Conservation (phyloP, 257 asterid genomes). For the Solanum tarapatanum region DNA sequence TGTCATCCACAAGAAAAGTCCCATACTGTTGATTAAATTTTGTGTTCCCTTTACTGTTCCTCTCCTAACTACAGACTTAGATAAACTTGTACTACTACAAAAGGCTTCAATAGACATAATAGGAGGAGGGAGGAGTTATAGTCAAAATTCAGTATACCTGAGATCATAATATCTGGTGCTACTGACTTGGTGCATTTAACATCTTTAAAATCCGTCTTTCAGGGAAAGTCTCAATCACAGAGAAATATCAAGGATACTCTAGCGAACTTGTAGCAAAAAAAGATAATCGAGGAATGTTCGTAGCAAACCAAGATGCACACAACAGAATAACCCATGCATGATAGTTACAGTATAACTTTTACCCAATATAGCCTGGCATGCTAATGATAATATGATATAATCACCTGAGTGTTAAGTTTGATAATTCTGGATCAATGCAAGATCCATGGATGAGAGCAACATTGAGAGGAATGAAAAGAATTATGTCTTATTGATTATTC, state of each 20-base stretch:
- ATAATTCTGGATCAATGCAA: too few relatives aligned
- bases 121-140: too few relatives aligned
- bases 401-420: too few relatives aligned
- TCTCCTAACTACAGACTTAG: not conserved
- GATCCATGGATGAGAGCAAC: too few relatives aligned
- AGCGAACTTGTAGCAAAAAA: not conserved
- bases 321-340: not conserved
- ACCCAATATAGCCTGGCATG: not conserved
- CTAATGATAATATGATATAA: not conserved
- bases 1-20: not conserved
- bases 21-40: not conserved
- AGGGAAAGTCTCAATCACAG: not conserved
- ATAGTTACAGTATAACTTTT: not conserved
- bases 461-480: too few relatives aligned
- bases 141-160: not conserved
- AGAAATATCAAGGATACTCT: not conserved
- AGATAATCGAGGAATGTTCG: not conserved
- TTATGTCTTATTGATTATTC: too few relatives aligned
- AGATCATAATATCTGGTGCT: not conserved
- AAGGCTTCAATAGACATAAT: not conserved
- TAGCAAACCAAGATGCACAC: not conserved
- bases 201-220: not conserved
- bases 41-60: not conserved
- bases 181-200: not conserved
- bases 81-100: not conserved